These are phyloP conservation scores for Calonectria fujianensis DNA, from an alignment of 2,329 filamentous ascomycete species.

Conservation along the genomic window DNA sequence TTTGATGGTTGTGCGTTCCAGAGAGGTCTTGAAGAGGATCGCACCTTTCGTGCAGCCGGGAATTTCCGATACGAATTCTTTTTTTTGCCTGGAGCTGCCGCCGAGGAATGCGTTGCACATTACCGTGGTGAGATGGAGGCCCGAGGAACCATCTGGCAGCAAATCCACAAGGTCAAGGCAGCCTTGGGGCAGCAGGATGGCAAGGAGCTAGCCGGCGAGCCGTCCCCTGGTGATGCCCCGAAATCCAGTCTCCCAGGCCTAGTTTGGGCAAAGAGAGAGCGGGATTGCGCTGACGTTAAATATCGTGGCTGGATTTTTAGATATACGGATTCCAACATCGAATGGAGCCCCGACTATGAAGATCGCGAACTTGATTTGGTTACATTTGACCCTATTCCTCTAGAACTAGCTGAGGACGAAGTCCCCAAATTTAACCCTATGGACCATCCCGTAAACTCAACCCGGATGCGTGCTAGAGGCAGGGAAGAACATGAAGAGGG, in stretches of 20 bases:
- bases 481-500: not conserved
- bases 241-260: not conserved
- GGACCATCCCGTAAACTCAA: not conserved
- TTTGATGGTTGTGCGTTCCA: slow-evolving; percentile 5
- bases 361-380: slow-evolving; percentile 1
- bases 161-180: not conserved
- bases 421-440: not conserved
- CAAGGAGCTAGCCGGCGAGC: too few species aligned
- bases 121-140: not conserved
- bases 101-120: not conserved
- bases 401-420: not conserved
- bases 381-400: slow-evolving; percentile 4
- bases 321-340: not conserved
- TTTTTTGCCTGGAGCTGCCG: not conserved
- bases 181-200: not conserved
- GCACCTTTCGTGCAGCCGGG: not conserved
- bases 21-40: not conserved
- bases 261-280: not conserved
- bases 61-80: slow-evolving; percentile 9
- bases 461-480: not conserved
- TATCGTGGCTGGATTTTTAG: not conserved
- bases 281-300: not conserved
- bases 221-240: not conserved
- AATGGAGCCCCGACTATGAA: not conserved
- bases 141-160: not conserved